Conservation (phyloP, 2,329 filamentous ascomycete genomes). For the Hirsutella rhossiliensis region DNA sequence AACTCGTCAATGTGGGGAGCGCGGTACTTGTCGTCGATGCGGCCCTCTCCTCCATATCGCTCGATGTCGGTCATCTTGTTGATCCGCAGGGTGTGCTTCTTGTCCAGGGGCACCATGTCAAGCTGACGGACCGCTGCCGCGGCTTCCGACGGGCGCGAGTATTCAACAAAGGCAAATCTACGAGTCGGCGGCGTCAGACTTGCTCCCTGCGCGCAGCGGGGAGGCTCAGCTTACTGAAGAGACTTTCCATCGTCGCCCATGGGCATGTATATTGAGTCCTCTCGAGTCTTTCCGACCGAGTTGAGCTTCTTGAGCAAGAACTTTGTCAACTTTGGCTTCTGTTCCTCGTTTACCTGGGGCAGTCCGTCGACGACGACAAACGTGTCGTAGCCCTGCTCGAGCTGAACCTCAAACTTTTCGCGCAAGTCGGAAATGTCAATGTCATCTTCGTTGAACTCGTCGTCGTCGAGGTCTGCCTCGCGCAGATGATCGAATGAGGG, state of each 20-base stretch:
- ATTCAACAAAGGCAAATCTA: slow-evolving; percentile 96
- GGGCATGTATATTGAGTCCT: slow-evolving; percentile 89
- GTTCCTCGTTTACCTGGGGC: slow-evolving; percentile 77
- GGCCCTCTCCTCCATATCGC: slow-evolving; percentile 85
- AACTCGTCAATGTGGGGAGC: slow-evolving; percentile 75
- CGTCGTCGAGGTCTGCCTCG: slow-evolving; percentile 77
- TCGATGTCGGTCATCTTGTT: slow-evolving; percentile 99
- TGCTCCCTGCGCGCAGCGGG: background rate
- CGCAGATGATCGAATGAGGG: slow-evolving; percentile 79
- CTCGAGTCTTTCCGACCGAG: slow-evolving; percentile 69
- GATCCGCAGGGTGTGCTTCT: slow-evolving; percentile 87
- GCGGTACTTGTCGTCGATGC: slow-evolving; percentile 82
- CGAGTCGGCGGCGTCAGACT: slow-evolving; percentile 3
- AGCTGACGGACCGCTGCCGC: slow-evolving; percentile 80
- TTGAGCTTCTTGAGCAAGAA: slow-evolving; percentile 91
- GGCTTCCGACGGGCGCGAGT: slow-evolving; percentile 80
- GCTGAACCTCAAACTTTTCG: slow-evolving; percentile 89
- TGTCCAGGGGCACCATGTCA: slow-evolving; percentile 80
- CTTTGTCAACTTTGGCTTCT: slow-evolving; percentile 89
- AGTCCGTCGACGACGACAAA: slow-evolving; percentile 96
- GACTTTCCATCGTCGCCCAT: slow-evolving; percentile 79
- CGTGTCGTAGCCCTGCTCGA: slow-evolving; percentile 91
- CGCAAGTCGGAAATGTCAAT: slow-evolving; percentile 90
- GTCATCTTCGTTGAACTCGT: slow-evolving; percentile 83
- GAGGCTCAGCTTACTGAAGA: slow-evolving; percentile 51